Evolutionary conservation across 805 yeast species (phyloP).

Genomic region (Starmera amethionina): DNA sequence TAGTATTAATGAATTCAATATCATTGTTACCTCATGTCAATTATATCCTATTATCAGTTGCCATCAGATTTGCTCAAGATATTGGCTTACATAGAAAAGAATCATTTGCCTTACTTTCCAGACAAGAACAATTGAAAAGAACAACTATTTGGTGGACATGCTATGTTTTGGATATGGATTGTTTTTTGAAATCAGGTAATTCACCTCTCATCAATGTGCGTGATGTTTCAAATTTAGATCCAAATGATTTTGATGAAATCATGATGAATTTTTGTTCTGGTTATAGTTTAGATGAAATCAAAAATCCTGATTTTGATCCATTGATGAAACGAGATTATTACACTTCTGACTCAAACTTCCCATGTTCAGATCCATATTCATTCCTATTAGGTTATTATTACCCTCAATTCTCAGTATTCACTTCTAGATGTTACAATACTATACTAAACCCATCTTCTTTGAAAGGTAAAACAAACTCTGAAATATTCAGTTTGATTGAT

Average conservation of each 20-base stretch:
- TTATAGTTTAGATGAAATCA: neutral
- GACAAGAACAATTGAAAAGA: slow-evolving; percentile 27
- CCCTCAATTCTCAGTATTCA: slow-evolving; percentile 5
- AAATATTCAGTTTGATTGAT: slow-evolving; percentile 11
- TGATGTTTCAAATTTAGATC: slow-evolving; percentile 24
- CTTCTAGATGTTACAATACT: slow-evolving; percentile 8
- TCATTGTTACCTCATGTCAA: slow-evolving; percentile 31
- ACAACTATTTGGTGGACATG: slow-evolving; percentile 40
- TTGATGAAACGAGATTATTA: neutral
- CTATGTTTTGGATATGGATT: slow-evolving; percentile 34
- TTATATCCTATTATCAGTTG: slow-evolving; percentile 31
- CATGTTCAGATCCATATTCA: neutral
- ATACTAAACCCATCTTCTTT: slow-evolving; percentile 13
- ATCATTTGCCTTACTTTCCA: slow-evolving; percentile 25
- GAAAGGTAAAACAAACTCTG: slow-evolving; percentile 7
- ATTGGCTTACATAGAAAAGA: slow-evolving; percentile 48
- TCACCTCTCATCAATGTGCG: slow-evolving; percentile 34
- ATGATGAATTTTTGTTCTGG: neutral
- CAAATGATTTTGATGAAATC: slow-evolving; percentile 1
- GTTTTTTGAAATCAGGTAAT: slow-evolving; percentile 36
- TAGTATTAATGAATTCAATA: slow-evolving; percentile 28
- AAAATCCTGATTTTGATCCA: neutral
- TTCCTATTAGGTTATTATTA: slow-evolving; percentile 2
- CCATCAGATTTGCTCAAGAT: slow-evolving; percentile 45
- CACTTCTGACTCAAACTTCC: neutral